These are phyloP conservation scores for Kandelia obovata DNA, from an alignment of 345 rosid species.

Conservation along the genomic window DNA sequence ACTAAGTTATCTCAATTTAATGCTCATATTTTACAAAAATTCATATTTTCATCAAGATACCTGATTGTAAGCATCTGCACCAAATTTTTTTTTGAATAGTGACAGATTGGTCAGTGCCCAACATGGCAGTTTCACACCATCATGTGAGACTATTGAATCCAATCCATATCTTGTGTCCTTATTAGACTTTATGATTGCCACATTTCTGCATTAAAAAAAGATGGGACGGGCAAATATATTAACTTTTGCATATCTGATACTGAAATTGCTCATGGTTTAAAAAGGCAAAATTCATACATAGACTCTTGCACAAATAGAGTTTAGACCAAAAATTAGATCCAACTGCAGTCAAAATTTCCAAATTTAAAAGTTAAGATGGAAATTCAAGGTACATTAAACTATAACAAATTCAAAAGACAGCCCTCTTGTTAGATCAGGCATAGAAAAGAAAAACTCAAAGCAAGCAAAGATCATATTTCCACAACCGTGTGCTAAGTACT, in stretches of 20 bases:
- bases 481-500: neutral
- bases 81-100: slow-evolving; percentile 52
- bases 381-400: no score
- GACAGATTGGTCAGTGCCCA: slow-evolving; percentile 54
- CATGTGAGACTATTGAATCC: slow-evolving; percentile 75
- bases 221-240: neutral
- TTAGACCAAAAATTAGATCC: no score
- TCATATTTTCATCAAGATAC: slow-evolving; percentile 28
- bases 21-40: neutral
- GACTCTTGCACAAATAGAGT: no score
- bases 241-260: no score
- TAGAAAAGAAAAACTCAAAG: neutral
- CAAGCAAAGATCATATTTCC: neutral
- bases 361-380: no score
- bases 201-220: slow-evolving; percentile 39
- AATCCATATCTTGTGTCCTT: slow-evolving; percentile 72
- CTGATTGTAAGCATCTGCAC: slow-evolving; percentile 57
- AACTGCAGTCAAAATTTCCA: no score
- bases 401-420: no score
- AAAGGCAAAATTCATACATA: no score
- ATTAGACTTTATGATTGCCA: slow-evolving; percentile 73
- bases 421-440: neutral
- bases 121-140: slow-evolving; percentile 77
- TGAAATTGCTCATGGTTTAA: no score
- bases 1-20: neutral